Base-by-base conservation (phyloP, 2,329 filamentous ascomycete species). In the Diaporthe velutina region DNA sequence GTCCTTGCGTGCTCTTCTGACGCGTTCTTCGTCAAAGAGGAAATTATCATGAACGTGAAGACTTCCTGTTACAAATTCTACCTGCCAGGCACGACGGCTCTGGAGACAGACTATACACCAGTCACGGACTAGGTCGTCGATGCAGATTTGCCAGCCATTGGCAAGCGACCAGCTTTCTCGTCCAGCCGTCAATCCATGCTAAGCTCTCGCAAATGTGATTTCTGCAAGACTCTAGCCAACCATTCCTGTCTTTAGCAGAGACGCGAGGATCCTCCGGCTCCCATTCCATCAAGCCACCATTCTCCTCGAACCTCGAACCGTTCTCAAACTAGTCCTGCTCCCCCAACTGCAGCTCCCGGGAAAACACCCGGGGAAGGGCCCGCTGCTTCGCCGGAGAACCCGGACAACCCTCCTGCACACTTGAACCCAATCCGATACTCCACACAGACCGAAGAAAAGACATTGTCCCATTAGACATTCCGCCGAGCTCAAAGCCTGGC, bases 401-500 rank as follows among this genome's bases (percentile, higher is more conserved):
- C 7, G 2, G 42, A 48, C 42, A 48, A 10, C 22, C 2, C 2
- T 9, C 19, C 19, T 48, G 40, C 15, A 17, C 10, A 42, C 15
- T 17, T n/a, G 40, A 42, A 13, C 40, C 3, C 6, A 1, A 13
- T 7, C 6, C 40, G 17, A 42, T 2, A 17, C 40, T 42, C 40
- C 40, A 2, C 0, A 42, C 1, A 0, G 40, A 42, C 15, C 40
- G 1, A 7, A 42, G 4, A 8, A 42, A 1, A 1, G 5, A 13
- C 40, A 13, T 42, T 4, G 40, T 0, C 42, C 42, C 7, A 6
- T 17, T 17, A 19, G 15, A 48, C 6, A 48, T 8, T 22, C 7
- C 7, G 7, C 42, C 17, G 17, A 1, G 19, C 42, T 48, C 19
- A n/a, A n/a, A n/a, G 19, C 0, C 19, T 7, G 7, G 15, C 7